Conservation (phyloP, 805 yeast species). For the Vanderwaltozyma tropicalis region DNA sequence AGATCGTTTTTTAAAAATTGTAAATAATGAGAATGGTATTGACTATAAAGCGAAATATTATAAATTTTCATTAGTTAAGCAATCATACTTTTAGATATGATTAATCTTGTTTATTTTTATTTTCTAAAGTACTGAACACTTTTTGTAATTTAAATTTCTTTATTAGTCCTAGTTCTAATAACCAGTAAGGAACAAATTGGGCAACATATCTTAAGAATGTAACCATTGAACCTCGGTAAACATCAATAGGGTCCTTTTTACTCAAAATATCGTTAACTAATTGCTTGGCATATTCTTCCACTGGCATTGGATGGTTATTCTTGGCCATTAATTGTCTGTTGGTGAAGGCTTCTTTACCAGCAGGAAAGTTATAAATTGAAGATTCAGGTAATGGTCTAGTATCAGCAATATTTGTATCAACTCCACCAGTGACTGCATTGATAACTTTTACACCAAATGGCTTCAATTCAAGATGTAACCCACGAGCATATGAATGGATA, state of each 20-base stretch:
- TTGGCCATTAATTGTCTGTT: constrained; percentile 50
- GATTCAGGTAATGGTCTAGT: constrained; percentile 45
- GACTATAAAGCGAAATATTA: not conserved
- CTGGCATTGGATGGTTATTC: constrained; percentile 46
- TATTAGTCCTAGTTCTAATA: constrained; percentile 34
- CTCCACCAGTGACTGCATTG: constrained; percentile 68
- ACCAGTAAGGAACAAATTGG: constrained; percentile 36
- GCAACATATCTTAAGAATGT: constrained; percentile 28
- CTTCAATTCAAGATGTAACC: constrained; percentile 53
- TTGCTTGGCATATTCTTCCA: constrained; percentile 45
- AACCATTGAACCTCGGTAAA: constrained; percentile 47
- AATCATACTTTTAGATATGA: too few relatives aligned
- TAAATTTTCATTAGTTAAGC: too few relatives aligned
- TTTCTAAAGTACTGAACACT: constrained; percentile 17
- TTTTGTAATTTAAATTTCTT: constrained; percentile 33
- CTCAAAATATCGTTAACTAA: constrained; percentile 43
- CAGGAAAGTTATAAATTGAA: constrained; percentile 45
- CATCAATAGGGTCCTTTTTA: constrained; percentile 34
- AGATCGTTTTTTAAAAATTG: not conserved
- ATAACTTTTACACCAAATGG: constrained; percentile 65
- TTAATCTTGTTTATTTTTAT: constrained; percentile 1
- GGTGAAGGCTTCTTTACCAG: constrained; percentile 38
- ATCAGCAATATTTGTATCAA: constrained; percentile 59
- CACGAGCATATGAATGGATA: constrained; percentile 58
- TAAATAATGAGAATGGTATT: not conserved